phyloP scores from a whole-genome alignment of 768 basidiomycete species.

The Rossbeevera mucosa region DNA sequence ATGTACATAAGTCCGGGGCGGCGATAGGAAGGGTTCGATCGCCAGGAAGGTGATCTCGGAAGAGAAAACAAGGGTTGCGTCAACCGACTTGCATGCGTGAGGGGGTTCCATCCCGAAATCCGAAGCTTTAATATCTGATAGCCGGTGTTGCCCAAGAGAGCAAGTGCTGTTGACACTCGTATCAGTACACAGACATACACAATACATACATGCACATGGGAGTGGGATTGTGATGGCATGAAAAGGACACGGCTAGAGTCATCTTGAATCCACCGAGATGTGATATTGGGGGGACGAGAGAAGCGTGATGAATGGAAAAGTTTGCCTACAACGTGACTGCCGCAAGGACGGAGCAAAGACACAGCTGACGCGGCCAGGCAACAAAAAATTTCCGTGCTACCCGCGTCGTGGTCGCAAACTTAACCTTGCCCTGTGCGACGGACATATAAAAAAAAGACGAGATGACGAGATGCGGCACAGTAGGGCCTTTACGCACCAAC shows the following conservation, averaged over 20 bases:
- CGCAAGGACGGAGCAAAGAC: conserved; percentile 34
- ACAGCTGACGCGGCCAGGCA: conserved; percentile 17
- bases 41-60: conserved; percentile 23
- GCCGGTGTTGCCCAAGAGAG: conserved; percentile 16
- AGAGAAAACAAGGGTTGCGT: conserved; percentile 20
- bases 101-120: conserved; percentile 1
- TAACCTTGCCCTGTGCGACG: conserved; percentile 26
- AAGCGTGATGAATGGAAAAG: conserved; percentile 16
- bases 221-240: conserved; percentile 3
- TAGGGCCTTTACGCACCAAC: conserved; percentile 15
- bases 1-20: conserved; percentile 13
- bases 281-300: conserved; percentile 5
- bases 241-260: conserved; percentile 8
- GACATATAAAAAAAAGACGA: conserved; percentile 4
- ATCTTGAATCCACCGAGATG: conserved; percentile 10
- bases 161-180: not conserved
- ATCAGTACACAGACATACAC: not conserved
- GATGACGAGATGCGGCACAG: conserved; percentile 11
- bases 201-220: conserved; percentile 1
- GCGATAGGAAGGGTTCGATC: conserved; percentile 16
- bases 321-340: conserved; percentile 28
- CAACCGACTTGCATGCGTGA: not conserved
- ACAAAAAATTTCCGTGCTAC: conserved; percentile 28
- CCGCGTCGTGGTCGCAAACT: conserved; percentile 25
- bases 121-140: conserved; percentile 1